phyloP scores from a whole-genome alignment of 768 basidiomycete genomes.

The Trametes cinnabarina region DNA sequence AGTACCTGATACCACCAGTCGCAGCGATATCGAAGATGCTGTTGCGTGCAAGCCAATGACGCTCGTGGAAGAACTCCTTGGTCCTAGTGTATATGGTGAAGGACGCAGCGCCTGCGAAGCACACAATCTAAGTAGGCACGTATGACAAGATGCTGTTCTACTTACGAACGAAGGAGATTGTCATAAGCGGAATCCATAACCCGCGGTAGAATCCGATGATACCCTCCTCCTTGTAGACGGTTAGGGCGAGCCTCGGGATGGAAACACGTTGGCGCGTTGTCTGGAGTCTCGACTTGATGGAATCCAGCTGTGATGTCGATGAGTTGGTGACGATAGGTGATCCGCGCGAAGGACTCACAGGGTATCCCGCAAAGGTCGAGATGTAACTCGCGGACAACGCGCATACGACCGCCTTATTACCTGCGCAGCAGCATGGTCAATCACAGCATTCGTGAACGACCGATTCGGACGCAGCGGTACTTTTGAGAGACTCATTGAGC shows the following conservation, averaged over 20 bases:
- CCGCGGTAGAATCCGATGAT: constrained; percentile 88
- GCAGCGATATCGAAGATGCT: constrained; percentile 67
- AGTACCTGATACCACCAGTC: constrained; percentile 63
- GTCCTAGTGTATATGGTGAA: constrained; percentile 89
- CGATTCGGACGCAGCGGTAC: constrained; percentile 37
- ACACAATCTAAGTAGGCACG: constrained; percentile 1
- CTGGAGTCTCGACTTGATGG: constrained; percentile 90
- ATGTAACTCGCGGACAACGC: constrained; percentile 90
- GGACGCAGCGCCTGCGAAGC: constrained; percentile 69
- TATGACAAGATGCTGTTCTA: too few relatives aligned
- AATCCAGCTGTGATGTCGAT: constrained; percentile 64
- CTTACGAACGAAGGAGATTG: constrained; percentile 94
- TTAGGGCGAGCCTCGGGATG: constrained; percentile 65
- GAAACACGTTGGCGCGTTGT: constrained; percentile 75
- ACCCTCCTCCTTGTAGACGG: constrained; percentile 84
- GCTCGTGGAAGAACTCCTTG: constrained; percentile 67
- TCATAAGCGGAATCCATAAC: constrained; percentile 88
- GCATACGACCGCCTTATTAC: constrained; percentile 84
- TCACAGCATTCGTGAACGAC: not conserved
- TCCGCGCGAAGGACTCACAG: constrained; percentile 40
- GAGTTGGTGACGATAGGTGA: not conserved
- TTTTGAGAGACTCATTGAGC: constrained; percentile 64
- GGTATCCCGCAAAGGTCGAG: constrained; percentile 91
- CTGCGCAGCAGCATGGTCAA: constrained; percentile 36
- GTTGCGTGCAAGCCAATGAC: constrained; percentile 57